Conservation (phyloP, 352 stramenopile species). For the Globisporangium iwayamae region DNA sequence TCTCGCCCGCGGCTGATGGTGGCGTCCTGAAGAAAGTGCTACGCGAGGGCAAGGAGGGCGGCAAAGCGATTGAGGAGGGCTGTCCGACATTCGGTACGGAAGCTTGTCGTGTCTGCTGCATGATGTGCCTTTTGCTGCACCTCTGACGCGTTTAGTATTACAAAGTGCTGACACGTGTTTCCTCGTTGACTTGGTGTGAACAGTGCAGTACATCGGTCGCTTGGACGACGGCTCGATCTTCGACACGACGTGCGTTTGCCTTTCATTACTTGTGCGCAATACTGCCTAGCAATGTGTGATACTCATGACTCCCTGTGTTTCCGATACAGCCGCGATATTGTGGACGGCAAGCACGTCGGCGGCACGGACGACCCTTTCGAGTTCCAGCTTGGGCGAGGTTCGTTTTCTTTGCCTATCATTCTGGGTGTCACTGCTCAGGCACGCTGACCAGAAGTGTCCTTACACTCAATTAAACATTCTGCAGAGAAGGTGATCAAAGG, state of each 20-base stretch:
- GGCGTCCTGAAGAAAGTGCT: slow-evolving; percentile 83
- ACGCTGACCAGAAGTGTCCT: neutral
- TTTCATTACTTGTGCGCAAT: neutral
- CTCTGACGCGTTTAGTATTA: neutral
- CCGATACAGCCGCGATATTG: slow-evolving; percentile 52
- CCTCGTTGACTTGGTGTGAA: neutral
- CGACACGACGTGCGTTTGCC: slow-evolving; percentile 63
- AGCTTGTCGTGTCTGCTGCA: too few species aligned
- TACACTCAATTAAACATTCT: neutral
- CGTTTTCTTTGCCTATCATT: slow-evolving; percentile 6
- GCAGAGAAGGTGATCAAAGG: slow-evolving; percentile 85
- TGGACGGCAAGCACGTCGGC: slow-evolving; percentile 78
- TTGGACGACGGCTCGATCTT: slow-evolving; percentile 85
- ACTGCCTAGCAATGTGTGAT: neutral
- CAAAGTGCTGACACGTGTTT: neutral
- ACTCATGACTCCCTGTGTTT: neutral
- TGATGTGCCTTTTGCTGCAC: neutral
- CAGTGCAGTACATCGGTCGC: slow-evolving; percentile 82
- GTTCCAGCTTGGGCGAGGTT: slow-evolving; percentile 78
- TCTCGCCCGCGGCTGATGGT: slow-evolving; percentile 67
- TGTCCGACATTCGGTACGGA: slow-evolving; percentile 70
- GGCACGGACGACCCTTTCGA: slow-evolving; percentile 84
- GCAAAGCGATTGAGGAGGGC: slow-evolving; percentile 67
- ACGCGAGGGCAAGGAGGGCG: slow-evolving; percentile 43
- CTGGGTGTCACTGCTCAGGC: neutral